Evolutionary conservation across 2,329 filamentous ascomycete genomes (phyloP), one percentile per base, ranked within the genome.

Genomic region (Hypoxylon rubiginosum): DNA sequence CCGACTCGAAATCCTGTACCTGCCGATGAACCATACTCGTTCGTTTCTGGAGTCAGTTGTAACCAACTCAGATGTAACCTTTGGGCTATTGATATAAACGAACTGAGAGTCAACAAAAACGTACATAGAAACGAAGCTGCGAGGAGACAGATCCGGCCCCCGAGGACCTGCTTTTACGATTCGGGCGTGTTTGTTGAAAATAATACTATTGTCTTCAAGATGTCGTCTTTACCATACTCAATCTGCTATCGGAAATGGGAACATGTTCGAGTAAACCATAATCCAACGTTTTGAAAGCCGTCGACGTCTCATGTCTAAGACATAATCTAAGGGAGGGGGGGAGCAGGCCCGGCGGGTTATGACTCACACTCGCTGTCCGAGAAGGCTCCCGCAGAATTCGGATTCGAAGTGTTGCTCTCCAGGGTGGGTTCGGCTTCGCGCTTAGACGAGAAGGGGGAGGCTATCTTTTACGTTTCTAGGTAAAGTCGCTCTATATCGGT

Each of bases 111-210:
- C 21, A 24, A 24, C 21, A 4, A 24, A 2, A 24, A 24, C 21
- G 21, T 24, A 24, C 21, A 24, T n/a, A n/a, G n/a, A n/a, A n/a
- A n/a, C n/a, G n/a, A n/a, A n/a, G n/a, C n/a, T n/a, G n/a, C n/a
- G n/a, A n/a, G n/a, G n/a, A n/a, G n/a, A n/a, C n/a, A n/a, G n/a
- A n/a, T n/a, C n/a, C n/a, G n/a, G n/a, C 85, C 0, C 83, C 83
- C 0, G 76, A 79, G 30, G 83, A 85, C 45, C 72, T 86, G 0
- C 68, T 81, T 5, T 67, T 81, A 0, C 77, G 82, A 0, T 84
- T 80, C 39, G 77, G 79, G 1, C 75, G 82, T n/a, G 7, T 83
- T 83, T 55, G 72, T 82, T 6, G 70, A 76, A 17, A 82, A n/a
- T n/a, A 24, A 24, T 24, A 83, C 65, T 78, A 83, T 67, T 67